Base-by-base conservation (phyloP, 257 asterid genomes). In the Przewalskia tangutica region DNA sequence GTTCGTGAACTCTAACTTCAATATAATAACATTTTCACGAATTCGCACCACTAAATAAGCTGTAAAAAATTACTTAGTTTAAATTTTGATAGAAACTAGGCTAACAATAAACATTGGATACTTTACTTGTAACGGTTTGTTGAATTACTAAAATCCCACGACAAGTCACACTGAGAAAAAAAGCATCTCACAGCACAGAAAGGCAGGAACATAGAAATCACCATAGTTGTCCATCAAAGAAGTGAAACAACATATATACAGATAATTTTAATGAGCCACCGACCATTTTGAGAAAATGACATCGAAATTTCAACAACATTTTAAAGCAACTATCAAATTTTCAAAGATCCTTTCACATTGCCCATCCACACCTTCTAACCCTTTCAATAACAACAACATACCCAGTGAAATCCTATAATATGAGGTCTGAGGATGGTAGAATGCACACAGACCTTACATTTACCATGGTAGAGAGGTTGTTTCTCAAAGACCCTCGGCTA, bases 201-300 rank as follows among this genome's bases (percentile, higher is more conserved):
- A 71, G 38, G 34, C 59, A 71, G 79, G 42, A 48, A 46, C 79
- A 71, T 71, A 71, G 79, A 71, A 71, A 65, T 65, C 20, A 14
- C 75, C 75, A 62, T 20, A 62, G 40, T 62, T 23, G 68, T 62
- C 68, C 7, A 65, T 65, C 23, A n/a, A 67, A 67, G 14, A 67
- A 67, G 8, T 46, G 79, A 71, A 71, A 71, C 18, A 6, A 71
- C 78, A 71, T 11, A 70, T 71, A 71, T 20, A 11, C 59, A 71
- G 32, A 71, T 71, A 46, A 71, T 71, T 71, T 23, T 20, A 46
- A 71, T 71, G 18, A 10, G 12, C 59, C 79, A 71, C 79, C 79
- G 79, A 46, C 79, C 79, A 71, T 46, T 44, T 46, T 71, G 79
- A 71, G 79, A 71, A 70, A 71, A 44, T 70, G 77, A 70, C 77